Percentiles rank a stretch among this genome's conserved stretches.
Evolutionary conservation across 2,329 filamentous ascomycete genomes (phyloP).

Genomic region (Exophiala xenobiotica): DNA sequence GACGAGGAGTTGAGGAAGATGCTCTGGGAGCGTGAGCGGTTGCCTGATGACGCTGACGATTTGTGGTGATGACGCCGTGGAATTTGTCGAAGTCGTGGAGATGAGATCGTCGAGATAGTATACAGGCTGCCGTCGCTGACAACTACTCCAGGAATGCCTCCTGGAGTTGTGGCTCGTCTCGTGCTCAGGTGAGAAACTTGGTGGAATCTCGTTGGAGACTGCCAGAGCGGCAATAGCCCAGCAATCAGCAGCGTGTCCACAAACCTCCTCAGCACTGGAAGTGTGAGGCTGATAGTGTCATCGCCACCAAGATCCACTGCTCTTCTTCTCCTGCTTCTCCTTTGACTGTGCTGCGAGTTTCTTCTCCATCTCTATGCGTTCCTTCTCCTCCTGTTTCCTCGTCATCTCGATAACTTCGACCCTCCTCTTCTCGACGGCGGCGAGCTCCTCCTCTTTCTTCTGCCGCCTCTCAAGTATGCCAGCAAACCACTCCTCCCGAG

Average conservation of each 20-base stretch:
- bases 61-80: not conserved
- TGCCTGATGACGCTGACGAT: not conserved
- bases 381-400: conserved; percentile 28
- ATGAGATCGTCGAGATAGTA: too few species aligned
- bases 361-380: conserved; percentile 18
- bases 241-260: not conserved
- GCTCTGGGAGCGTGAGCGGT: not conserved
- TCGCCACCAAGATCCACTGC: conserved; percentile 17
- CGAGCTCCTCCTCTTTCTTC: conserved; percentile 62
- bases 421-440: conserved; percentile 40
- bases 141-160: too few species aligned
- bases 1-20: not conserved
- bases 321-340: conserved; percentile 13
- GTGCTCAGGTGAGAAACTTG: too few species aligned
- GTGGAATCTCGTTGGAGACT: too few species aligned
- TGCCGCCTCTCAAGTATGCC: conserved; percentile 67
- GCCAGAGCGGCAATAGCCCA: not conserved
- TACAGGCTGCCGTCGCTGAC: too few species aligned
- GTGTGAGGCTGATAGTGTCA: conserved; percentile 2
- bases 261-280: too few species aligned
- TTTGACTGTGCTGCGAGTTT: conserved; percentile 16
- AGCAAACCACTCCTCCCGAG: conserved; percentile 90
- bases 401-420: conserved; percentile 40
- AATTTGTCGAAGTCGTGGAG: too few species aligned
- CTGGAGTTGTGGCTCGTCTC: too few species aligned